A percentile compares a stretch with the other conserved stretches of the same genome.
These are phyloP conservation scores for Achaetomiella virescens DNA, from an alignment of 495 filamentous ascomycete species.

Conservation along the genomic window DNA sequence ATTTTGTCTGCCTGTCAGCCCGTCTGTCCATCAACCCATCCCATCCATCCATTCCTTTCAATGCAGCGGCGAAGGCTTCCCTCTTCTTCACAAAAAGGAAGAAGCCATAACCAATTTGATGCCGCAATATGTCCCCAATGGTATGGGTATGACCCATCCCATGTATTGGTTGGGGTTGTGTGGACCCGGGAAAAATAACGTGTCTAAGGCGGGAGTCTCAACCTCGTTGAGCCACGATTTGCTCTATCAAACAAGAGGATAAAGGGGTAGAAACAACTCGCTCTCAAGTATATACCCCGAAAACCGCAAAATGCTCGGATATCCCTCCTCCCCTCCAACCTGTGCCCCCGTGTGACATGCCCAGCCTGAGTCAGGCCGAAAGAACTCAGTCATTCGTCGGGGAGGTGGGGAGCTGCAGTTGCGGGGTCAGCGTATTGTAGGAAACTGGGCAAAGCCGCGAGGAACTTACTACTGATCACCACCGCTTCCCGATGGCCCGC, in stretches of 20 bases:
- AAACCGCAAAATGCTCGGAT: not conserved
- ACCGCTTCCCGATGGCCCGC: constrained; percentile 24
- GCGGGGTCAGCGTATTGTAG: constrained; percentile 12
- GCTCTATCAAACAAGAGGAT: not conserved
- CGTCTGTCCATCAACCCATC: not conserved
- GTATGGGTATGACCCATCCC: not conserved
- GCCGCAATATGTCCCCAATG: not conserved
- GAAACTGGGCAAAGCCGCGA: not conserved
- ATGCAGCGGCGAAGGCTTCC: not conserved
- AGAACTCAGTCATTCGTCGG: constrained; percentile 28
- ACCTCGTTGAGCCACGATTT: not conserved
- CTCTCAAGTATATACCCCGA: constrained; percentile 2
- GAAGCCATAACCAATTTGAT: constrained; percentile 8
- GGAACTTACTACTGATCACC: constrained; percentile 33
- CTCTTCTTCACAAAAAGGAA: too few relatives aligned
- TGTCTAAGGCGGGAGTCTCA: not conserved
- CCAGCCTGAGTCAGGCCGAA: not conserved
- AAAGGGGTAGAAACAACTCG: not conserved
- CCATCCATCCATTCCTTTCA: not conserved
- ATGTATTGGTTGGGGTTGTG: not conserved
- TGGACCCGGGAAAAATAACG: not conserved
- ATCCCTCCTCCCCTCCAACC: not conserved
- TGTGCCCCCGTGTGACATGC: constrained; percentile 3
- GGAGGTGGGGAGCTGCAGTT: constrained; percentile 27
- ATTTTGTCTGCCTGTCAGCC: not conserved